Evolutionary conservation across 2,329 filamentous ascomycete species (phyloP), one percentile per base, ranked within the genome.

Genomic region (Metarhizium brunneum): DNA sequence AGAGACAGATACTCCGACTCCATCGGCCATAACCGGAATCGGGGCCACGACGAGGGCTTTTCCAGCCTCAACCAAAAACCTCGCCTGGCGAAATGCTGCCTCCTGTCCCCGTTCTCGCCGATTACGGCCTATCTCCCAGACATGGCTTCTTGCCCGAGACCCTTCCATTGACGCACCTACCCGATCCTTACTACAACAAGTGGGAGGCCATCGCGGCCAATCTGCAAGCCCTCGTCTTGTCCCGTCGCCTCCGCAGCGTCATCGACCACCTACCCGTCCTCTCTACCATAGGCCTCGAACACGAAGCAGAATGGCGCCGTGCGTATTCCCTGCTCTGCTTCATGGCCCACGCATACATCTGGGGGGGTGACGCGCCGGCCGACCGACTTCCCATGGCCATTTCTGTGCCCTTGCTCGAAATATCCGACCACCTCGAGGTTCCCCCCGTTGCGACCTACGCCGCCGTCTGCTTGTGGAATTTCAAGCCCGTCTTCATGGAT

Each of bases 361-460:
- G 94, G 94, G 90, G 90, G 66, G 92, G 90, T 70, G 88, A 95
- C 65, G 82, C 78, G 63, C 92, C 94, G 49, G 80, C 82, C 62
- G 91, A 95, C 67, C 77, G 79, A 54, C 73, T 99, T 53, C 94
- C 94, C 50, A 84, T 88, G 30, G 78, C 90, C 57, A 83, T 99
- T 60, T 90, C 92, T 6, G 81, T 92, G 35, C 94, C 94, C 0
- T 81, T 97, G 61, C 77, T 95, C 53, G 75, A 85, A 60, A 81
- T 95, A 50, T 92, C 89, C 62, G 76, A 81, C 48, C 83, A 84
- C 59, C 82, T 99, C 18, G 89, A 97, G 66, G 78, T 99, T 30
- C 92, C 90, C 6, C 89, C 92, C 1, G 92, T 99, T 32, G 94
- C 92, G 50, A 96, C 92, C 18, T 99, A 96, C 68, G 90, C 94